Evolutionary conservation across 2,329 filamentous ascomycete species (phyloP).

Genomic region (Scedosporium aurantiacum): DNA sequence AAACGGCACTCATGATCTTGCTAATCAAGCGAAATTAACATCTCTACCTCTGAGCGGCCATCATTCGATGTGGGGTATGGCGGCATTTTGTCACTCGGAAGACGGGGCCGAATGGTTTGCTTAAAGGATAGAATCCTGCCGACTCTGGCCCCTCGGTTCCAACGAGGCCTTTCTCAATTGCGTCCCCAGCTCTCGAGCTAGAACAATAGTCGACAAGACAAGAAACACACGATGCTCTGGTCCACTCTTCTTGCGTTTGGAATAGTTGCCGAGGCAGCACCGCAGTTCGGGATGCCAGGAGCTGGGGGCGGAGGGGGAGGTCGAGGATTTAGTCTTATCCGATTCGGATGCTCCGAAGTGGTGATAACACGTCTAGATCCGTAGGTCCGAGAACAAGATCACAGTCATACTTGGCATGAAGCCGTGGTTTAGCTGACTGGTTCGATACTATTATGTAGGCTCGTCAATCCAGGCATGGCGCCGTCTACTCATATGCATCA

Average conservation of each 20-base stretch:
- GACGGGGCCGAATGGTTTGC: neutral
- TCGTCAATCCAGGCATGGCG: constrained; percentile 23
- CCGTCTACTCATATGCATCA: constrained; percentile 42
- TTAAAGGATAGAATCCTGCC: neutral
- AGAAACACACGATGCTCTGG: neutral
- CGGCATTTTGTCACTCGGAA: neutral
- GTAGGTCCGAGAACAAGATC: constrained; percentile 14
- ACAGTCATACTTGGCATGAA: neutral
- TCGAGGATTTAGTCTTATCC: constrained; percentile 6
- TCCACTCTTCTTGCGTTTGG: neutral
- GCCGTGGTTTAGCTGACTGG: neutral
- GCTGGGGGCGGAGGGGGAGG: neutral
- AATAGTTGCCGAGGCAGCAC: neutral
- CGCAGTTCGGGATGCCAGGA: neutral
- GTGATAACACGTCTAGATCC: constrained; percentile 26
- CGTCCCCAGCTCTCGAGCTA: neutral
- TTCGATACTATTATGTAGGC: neutral
- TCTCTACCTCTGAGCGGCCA: neutral
- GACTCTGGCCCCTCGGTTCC: neutral
- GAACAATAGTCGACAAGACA: neutral
- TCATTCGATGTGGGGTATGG: neutral
- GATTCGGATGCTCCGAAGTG: constrained; percentile 34
- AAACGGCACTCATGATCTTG: neutral
- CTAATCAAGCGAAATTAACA: neutral
- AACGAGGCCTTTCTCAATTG: neutral